These are phyloP conservation scores for Kodamaea sp. DNA, from an alignment of 1,139 yeast genomes.

Conservation along the genomic window DNA sequence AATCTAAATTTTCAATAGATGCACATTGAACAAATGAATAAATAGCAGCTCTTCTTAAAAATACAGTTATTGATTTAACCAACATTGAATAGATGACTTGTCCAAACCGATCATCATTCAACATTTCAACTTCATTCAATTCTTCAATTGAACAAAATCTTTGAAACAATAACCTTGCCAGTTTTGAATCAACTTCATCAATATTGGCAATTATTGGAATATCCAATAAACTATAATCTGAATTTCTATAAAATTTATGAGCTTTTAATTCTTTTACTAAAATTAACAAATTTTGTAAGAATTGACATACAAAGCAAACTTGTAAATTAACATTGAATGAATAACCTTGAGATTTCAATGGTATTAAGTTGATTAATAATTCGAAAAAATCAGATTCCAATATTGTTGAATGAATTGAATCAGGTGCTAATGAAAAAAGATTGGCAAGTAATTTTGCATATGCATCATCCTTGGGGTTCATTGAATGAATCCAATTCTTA, in stretches of 20 bases:
- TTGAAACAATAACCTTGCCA: conserved; percentile 17
- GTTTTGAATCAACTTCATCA: conserved; percentile 16
- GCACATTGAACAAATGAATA: conserved; percentile 58
- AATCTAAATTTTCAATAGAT: conserved; percentile 39
- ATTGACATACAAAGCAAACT: conserved; percentile 38
- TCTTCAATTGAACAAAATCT: conserved; percentile 5
- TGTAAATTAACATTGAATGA: conserved; percentile 39
- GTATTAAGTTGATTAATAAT: conserved; percentile 44
- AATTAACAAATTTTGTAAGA: conserved; percentile 31
- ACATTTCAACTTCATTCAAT: conserved; percentile 1
- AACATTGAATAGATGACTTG: conserved; percentile 51
- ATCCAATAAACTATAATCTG: conserved; percentile 29
- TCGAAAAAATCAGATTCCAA: conserved; percentile 54
- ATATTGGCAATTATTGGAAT: conserved; percentile 29
- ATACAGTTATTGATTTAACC: conserved; percentile 57
- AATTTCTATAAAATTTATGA: conserved; percentile 22
- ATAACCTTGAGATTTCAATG: conserved; percentile 38
- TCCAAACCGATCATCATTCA: conserved; percentile 23
- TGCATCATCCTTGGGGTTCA: conserved; percentile 27
- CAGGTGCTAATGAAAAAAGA: conserved; percentile 30
- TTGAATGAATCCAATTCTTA: conserved; percentile 26
- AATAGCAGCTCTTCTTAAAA: conserved; percentile 64
- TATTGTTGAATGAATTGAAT: conserved; percentile 24
- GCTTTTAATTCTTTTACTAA: conserved; percentile 23
- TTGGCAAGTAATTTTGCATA: conserved; percentile 35